A percentile compares a stretch with the other conserved stretches of the same genome.
These are phyloP conservation scores for Speleostelium caveatum DNA, from an alignment of 78 protist genomes.

Conservation along the genomic window DNA sequence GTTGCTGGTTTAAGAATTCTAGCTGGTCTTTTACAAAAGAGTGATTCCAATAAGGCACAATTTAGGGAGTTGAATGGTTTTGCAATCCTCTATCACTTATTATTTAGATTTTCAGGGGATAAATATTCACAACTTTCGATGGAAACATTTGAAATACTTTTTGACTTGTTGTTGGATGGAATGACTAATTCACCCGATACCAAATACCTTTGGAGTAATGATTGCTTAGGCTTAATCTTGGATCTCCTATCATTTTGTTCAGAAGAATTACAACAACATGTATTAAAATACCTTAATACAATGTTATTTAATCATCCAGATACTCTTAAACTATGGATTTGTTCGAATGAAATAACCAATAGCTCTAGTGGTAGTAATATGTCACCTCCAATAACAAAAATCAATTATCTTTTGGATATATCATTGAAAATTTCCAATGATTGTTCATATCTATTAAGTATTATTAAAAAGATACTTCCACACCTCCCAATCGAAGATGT, in stretches of 20 bases:
- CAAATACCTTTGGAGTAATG: conserved; percentile 65
- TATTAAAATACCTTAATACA: conserved; percentile 61
- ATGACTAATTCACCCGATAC: conserved; percentile 47
- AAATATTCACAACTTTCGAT: conserved; percentile 35
- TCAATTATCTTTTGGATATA: conserved; percentile 45
- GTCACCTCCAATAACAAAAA: conserved; percentile 8
- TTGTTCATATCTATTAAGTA: conserved; percentile 11
- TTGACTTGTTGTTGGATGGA: conserved; percentile 61
- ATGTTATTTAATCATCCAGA: conserved; percentile 45
- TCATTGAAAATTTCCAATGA: conserved; percentile 18
- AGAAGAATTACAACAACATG: conserved; percentile 62
- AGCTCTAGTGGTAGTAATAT: neutral
- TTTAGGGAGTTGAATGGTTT: conserved; percentile 77
- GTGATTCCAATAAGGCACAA: conserved; percentile 68
- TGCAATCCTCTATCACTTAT: conserved; percentile 53
- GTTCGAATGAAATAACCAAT: neutral
- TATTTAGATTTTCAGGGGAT: conserved; percentile 21
- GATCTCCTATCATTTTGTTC: conserved; percentile 41
- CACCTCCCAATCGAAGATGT: conserved; percentile 18
- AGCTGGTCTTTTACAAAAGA: conserved; percentile 64
- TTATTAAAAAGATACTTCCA: conserved; percentile 53
- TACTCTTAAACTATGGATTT: conserved; percentile 57
- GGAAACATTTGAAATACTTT: conserved; percentile 71
- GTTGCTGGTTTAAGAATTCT: conserved; percentile 71
- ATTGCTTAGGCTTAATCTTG: conserved; percentile 31